Conservation (phyloP, 306 rosid species). For the Cicer pinnatifidum region DNA sequence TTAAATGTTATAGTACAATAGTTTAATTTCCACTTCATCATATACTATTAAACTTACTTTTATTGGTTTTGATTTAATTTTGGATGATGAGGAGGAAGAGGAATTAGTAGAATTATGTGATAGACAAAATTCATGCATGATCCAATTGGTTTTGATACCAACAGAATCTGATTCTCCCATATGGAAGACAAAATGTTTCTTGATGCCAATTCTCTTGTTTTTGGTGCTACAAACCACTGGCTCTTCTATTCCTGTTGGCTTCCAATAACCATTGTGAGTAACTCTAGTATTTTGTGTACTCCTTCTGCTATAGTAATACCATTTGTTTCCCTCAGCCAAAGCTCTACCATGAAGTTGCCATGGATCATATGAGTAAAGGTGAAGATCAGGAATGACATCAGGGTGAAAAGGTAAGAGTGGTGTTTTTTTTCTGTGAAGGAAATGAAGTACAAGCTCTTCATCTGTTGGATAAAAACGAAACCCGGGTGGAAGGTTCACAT, state of each 20-base stretch:
- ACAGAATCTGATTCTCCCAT: conserved; percentile 59
- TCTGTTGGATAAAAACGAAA: conserved; percentile 86
- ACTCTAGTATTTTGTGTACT: conserved; percentile 54
- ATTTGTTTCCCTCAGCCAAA: conserved; percentile 79
- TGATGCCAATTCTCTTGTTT: conserved; percentile 66
- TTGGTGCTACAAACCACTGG: conserved; percentile 56
- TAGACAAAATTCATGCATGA: conserved; percentile 86
- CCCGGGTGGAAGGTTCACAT: conserved; percentile 87
- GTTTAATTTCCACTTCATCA: not conserved
- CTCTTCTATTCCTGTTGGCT: conserved; percentile 71
- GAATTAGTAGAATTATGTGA: conserved; percentile 48
- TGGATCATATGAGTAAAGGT: conserved; percentile 78
- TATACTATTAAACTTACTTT: conserved; percentile 46
- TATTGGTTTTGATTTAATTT: conserved; percentile 64
- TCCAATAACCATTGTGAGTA: conserved; percentile 77
- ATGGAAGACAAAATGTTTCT: conserved; percentile 66
- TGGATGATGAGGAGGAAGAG: conserved; percentile 73
- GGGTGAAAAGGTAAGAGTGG: conserved; percentile 88
- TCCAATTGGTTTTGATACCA: conserved; percentile 77
- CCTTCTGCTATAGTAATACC: conserved; percentile 91
- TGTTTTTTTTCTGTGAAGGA: conserved; percentile 80
- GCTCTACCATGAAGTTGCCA: conserved; percentile 95
- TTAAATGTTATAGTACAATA: not conserved
- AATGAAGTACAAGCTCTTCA: conserved; percentile 92
- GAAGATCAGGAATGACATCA: conserved; percentile 95